Percentiles rank a stretch among this genome's conserved stretches.
Conservation (phyloP, 1,284 basidiomycete species). For the Leccinum pallidistipes region DNA sequence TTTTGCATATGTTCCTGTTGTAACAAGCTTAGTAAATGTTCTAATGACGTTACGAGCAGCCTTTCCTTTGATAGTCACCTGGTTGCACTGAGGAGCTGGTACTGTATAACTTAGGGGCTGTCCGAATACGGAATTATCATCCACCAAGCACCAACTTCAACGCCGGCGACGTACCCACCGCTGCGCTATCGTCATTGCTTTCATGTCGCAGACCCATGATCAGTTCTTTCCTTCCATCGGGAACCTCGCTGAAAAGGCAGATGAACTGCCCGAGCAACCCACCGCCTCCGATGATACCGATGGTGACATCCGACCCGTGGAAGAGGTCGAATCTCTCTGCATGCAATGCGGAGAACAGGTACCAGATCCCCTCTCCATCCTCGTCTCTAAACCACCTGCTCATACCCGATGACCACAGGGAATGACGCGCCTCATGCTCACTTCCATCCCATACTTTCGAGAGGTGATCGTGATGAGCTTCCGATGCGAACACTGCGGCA, state of each 20-base stretch:
- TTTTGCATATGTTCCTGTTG: slow-evolving; percentile 20
- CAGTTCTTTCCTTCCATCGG: slow-evolving; percentile 52
- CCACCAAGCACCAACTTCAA: too few relatives aligned
- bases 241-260: slow-evolving; percentile 40
- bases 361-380: slow-evolving; percentile 27
- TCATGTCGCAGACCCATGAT: slow-evolving; percentile 27
- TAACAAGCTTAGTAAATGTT: slow-evolving; percentile 16
- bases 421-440: slow-evolving; percentile 88
- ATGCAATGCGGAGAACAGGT: slow-evolving; percentile 91
- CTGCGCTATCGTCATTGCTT: background rate
- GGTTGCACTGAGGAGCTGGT: background rate
- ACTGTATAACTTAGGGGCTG: background rate
- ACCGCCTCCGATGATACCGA: slow-evolving; percentile 26
- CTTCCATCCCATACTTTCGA: slow-evolving; percentile 94
- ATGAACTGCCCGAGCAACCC: slow-evolving; percentile 28
- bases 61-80: too few relatives aligned
- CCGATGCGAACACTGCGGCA: slow-evolving; percentile 91
- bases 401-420: slow-evolving; percentile 56
- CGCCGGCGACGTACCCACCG: background rate
- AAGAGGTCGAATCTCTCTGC: slow-evolving; percentile 91
- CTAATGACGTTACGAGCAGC: slow-evolving; percentile 17
- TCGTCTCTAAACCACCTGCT: slow-evolving; percentile 11
- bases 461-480: slow-evolving; percentile 98
- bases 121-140: slow-evolving; percentile 8
- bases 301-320: slow-evolving; percentile 53